A percentile compares a stretch with the other conserved stretches of the same genome.
These are phyloP conservation scores for Suillus decipiens DNA, from an alignment of 768 basidiomycete genomes.

Conservation along the genomic window DNA sequence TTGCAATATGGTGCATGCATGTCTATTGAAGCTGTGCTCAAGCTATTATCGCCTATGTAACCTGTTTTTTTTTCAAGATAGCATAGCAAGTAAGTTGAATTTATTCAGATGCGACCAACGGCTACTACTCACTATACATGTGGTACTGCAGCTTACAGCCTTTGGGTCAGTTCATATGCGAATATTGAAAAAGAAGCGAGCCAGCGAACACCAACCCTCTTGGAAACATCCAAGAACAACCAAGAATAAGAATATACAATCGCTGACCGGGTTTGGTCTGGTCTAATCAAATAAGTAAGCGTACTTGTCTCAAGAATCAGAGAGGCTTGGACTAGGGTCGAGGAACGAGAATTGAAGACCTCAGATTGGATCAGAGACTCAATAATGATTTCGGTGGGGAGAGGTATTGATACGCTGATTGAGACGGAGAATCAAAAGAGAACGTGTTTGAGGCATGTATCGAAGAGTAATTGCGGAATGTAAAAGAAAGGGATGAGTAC, in stretches of 20 bases:
- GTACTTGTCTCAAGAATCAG: too few species aligned
- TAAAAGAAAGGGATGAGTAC: too few species aligned
- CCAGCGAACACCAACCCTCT: background rate
- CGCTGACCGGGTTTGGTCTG: background rate
- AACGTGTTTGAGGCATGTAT: too few species aligned
- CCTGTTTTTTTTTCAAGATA: background rate
- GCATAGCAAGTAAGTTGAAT: background rate
- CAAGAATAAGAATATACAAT: background rate
- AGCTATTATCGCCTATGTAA: background rate
- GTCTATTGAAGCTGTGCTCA: background rate
- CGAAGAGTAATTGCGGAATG: too few species aligned
- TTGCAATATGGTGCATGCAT: background rate
- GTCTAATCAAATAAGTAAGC: background rate
- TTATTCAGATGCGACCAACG: background rate
- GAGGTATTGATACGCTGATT: too few species aligned
- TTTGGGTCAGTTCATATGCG: background rate
- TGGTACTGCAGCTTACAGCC: background rate
- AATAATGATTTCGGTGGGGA: too few species aligned
- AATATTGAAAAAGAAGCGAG: background rate
- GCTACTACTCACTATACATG: background rate
- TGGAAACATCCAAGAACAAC: background rate
- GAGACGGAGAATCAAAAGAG: too few species aligned
- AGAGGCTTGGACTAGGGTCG: too few species aligned
- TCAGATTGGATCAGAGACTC: too few species aligned
- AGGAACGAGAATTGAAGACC: too few species aligned